A percentile compares a stretch with the other conserved stretches of the same genome.
Evolutionary conservation across 495 filamentous ascomycete species (phyloP).

Genomic region (Aspergillus leporis): DNA sequence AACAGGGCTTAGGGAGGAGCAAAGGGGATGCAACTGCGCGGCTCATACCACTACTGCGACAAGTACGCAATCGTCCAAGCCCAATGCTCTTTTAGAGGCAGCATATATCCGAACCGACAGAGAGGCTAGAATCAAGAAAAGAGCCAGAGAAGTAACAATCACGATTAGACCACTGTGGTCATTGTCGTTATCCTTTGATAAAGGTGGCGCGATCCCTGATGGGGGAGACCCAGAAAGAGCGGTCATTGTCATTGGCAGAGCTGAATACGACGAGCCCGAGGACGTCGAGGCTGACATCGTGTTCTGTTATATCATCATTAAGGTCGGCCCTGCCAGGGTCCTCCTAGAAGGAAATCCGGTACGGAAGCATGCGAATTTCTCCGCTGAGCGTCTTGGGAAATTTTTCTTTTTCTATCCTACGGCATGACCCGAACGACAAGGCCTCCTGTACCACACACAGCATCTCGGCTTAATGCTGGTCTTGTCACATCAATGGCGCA

Average conservation of each 20-base stretch:
- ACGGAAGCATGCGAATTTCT: neutral
- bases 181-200: conserved; percentile 26
- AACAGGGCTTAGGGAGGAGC: neutral
- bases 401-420: neutral
- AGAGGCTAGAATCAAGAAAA: conserved; percentile 25
- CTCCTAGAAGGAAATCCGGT: neutral
- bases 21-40: neutral
- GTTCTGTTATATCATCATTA: neutral
- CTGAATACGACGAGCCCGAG: neutral
- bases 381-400: neutral
- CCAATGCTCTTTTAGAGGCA: conserved; percentile 11
- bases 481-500: neutral
- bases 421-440: neutral
- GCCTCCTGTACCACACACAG: neutral
- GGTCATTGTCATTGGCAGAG: conserved; percentile 4
- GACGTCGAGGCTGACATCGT: neutral
- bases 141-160: conserved; percentile 22
- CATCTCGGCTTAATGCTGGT: neutral
- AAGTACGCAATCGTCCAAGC: conserved; percentile 29
- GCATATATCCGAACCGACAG: conserved; percentile 24
- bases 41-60: conserved; percentile 22
- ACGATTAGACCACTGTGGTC: conserved; percentile 33
- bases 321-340: neutral
- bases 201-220: conserved; percentile 22
- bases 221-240: neutral